phyloP scores from a whole-genome alignment of 1,139 yeast species.

The Candida sanyaensis region DNA sequence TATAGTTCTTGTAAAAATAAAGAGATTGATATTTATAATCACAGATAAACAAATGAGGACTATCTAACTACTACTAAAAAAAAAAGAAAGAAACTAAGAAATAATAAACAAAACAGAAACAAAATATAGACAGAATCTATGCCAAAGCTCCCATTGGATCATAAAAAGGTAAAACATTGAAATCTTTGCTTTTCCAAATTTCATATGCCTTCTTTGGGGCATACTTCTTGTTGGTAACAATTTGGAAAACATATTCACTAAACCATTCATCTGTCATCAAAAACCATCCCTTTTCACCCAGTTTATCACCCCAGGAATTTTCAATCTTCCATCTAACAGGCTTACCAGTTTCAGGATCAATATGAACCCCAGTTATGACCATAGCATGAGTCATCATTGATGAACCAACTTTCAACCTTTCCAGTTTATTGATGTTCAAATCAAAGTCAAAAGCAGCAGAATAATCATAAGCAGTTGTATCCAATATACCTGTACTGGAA shows the following conservation, averaged over 20 bases:
- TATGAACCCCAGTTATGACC: constrained; percentile 75
- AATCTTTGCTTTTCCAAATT: constrained; percentile 52
- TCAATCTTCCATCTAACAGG: constrained; percentile 83
- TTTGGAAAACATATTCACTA: constrained; percentile 80
- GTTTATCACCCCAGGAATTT: constrained; percentile 82
- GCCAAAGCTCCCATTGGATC: constrained; percentile 92
- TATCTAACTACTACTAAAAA: background rate
- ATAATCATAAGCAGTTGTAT: constrained; percentile 66
- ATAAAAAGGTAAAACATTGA: constrained; percentile 67
- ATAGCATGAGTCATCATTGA: constrained; percentile 86
- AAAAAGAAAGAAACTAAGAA: background rate
- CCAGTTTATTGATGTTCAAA: constrained; percentile 50
- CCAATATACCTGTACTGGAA: constrained; percentile 66
- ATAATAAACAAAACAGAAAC: too few relatives aligned
- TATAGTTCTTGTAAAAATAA: background rate
- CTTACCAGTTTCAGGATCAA: constrained; percentile 32
- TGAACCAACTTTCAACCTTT: constrained; percentile 55
- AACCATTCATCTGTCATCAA: constrained; percentile 84
- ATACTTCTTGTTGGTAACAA: constrained; percentile 64
- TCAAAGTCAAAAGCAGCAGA: constrained; percentile 60
- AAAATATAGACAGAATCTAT: constrained; percentile 11
- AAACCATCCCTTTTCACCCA: constrained; percentile 74
- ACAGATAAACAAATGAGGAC: background rate
- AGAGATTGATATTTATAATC: background rate
- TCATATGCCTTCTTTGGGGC: constrained; percentile 45